A percentile compares a stretch with the other conserved stretches of the same genome.
These are phyloP conservation scores for Arachis stenosperma DNA, from an alignment of 306 rosid genomes.

Conservation along the genomic window DNA sequence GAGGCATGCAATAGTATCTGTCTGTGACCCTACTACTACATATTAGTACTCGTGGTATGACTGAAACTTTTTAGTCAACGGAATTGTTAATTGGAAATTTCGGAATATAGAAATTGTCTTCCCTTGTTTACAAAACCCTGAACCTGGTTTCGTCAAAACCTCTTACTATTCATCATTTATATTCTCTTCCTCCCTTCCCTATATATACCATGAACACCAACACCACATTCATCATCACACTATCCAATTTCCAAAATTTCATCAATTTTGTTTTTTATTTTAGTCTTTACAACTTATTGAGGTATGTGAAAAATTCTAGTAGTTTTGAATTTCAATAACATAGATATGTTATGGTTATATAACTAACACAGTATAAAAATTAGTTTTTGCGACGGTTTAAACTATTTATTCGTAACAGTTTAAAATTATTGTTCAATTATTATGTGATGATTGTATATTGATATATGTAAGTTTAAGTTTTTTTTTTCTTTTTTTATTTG, in stretches of 20 bases:
- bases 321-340: too few species aligned
- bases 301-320: too few species aligned
- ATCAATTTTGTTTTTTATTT: not conserved
- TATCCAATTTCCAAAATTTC: conserved; percentile 2
- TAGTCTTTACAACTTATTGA: too few species aligned
- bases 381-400: too few species aligned
- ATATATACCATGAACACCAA: conserved; percentile 30
- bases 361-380: too few species aligned
- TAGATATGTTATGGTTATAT: too few species aligned
- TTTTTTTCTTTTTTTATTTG: too few species aligned
- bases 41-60: conserved; percentile 45
- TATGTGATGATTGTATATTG: too few species aligned
- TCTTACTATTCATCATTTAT: conserved; percentile 45
- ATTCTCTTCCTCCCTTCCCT: conserved; percentile 34
- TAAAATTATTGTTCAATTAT: too few species aligned
- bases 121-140: conserved; percentile 40
- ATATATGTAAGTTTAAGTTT: too few species aligned
- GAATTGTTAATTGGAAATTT: conserved; percentile 27
- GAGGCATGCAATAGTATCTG: conserved; percentile 4
- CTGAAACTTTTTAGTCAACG: conserved; percentile 58
- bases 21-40: conserved; percentile 17
- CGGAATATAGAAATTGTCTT: conserved; percentile 30
- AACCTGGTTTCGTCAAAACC: conserved; percentile 51
- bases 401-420: too few species aligned
- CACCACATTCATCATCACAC: conserved; percentile 14